Base-by-base conservation (phyloP, 148 eudicot genomes). In the Camellia granthamiana region DNA sequence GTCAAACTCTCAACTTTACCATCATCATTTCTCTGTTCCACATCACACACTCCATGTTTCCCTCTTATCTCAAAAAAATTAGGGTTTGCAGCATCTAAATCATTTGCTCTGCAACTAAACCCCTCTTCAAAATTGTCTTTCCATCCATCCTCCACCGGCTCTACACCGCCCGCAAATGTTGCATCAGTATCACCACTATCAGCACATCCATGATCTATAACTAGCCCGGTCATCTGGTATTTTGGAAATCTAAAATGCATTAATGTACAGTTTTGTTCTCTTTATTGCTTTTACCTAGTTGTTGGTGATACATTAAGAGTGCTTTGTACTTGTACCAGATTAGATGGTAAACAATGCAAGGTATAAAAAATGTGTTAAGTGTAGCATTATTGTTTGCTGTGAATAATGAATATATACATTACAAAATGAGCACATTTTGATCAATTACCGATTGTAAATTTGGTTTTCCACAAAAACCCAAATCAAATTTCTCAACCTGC, bases 201-300 rank as follows among this genome's bases (percentile, higher is more conserved):
- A 23, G 30, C 30, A 23, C 30, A 23, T 23, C 30, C 30, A 23
- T 23, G 30, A 23, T 23, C 30, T 23, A 23, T 23, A 23, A 23
- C 30, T 23, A 0, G 30, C 30, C 30, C 0, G 30, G 30, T 23
- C 0, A 23, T 23, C 81, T 91, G 85, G 99, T 96, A 90, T 84
- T 21, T 16, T 46, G 44, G 72, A 63, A 65, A 68, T 72, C 60
- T 85, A 18, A 21, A 59, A 69, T 68, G 2, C n/a, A 2, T 9
- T 62, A 7, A 49, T 10, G 19, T 44, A 47, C 61, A 8, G 11
- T 23, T 23, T 16, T 60, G 7, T 61, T 72, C 54, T 21, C 78
- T 14, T 60, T 63, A 19, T 51, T 55, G n/a, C 30, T 51, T 23
- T 30, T n/a, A 19, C 52, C 30, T 12, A 61, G 43, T 38, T 12